These are phyloP conservation scores for Aurinia saxatilis DNA, from an alignment of 345 rosid genomes.

Conservation along the genomic window DNA sequence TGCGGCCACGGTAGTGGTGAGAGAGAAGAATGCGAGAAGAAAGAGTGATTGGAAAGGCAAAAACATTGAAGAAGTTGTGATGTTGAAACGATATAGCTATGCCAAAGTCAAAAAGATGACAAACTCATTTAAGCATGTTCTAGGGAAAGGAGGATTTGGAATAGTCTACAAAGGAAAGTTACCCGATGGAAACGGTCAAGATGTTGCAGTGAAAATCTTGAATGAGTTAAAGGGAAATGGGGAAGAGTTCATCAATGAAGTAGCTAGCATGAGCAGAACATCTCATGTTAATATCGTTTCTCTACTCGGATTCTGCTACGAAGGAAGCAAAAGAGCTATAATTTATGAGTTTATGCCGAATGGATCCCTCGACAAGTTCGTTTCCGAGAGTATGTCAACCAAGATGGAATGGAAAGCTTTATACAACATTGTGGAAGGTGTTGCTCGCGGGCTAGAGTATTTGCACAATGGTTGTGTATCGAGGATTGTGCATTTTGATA, in stretches of 20 bases:
- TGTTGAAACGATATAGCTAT: too few species aligned
- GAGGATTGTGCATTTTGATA: too few species aligned
- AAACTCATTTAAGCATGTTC: slow-evolving; percentile 2
- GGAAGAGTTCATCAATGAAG: slow-evolving; percentile 20
- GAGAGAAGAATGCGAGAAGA: neutral
- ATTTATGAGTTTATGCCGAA: too few species aligned
- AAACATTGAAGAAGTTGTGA: neutral
- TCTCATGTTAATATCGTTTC: too few species aligned
- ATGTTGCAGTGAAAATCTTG: slow-evolving; percentile 18
- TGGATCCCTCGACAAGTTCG: too few species aligned
- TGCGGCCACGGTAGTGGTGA: neutral
- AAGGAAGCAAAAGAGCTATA: too few species aligned
- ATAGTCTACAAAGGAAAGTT: neutral
- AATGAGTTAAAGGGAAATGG: slow-evolving; percentile 16
- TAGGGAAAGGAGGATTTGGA: slow-evolving; percentile 20
- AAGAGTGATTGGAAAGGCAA: neutral
- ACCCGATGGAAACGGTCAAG: neutral
- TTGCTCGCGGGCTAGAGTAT: slow-evolving; percentile 38
- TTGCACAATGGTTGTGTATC: slow-evolving; percentile 35
- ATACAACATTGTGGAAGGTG: slow-evolving; percentile 22
- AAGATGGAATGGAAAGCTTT: slow-evolving; percentile 8
- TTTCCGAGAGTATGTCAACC: neutral
- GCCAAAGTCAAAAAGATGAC: slow-evolving; percentile 15
- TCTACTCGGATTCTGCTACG: too few species aligned
- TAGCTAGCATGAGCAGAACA: too few species aligned